These are phyloP conservation scores for Clonostachys rosea DNA, from an alignment of 2,329 filamentous ascomycete genomes.

Conservation along the genomic window DNA sequence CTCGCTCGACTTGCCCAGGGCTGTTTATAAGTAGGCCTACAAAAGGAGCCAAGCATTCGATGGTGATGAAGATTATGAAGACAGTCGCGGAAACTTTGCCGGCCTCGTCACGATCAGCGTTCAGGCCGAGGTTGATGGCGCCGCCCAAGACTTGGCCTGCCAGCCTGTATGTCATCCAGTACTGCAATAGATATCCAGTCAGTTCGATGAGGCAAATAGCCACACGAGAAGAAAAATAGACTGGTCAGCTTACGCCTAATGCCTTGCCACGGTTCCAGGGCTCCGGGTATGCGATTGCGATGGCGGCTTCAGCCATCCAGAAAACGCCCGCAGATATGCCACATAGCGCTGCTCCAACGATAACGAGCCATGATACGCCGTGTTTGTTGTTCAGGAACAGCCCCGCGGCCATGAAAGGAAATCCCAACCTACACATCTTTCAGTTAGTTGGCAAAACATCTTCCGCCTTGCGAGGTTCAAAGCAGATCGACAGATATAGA, in stretches of 20 bases:
- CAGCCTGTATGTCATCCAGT: constrained; percentile 38
- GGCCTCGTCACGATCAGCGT: constrained; percentile 32
- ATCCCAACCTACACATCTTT: constrained; percentile 22
- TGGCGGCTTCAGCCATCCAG: constrained; percentile 17
- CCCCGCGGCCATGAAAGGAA: constrained; percentile 39
- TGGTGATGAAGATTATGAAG: constrained; percentile 59
- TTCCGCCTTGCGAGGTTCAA: no score
- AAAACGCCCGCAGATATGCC: constrained; percentile 43
- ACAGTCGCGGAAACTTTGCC: constrained; percentile 61
- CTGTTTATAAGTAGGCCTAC: constrained; percentile 52
- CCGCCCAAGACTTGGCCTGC: constrained; percentile 40
- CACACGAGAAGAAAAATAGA: no score
- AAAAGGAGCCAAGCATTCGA: constrained; percentile 57
- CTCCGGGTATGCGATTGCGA: constrained; percentile 9
- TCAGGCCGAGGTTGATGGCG: constrained; percentile 38
- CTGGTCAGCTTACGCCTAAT: no score
- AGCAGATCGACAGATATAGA: no score
- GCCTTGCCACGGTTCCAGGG: constrained; percentile 8
- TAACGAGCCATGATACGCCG: constrained; percentile 46
- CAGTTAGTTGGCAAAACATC: no score
- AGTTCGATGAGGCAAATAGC: no score
- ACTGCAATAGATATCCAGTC: constrained; percentile 2
- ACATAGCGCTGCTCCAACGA: constrained; percentile 40
- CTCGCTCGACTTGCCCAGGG: constrained; percentile 54
- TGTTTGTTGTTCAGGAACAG: constrained; percentile 44